Conservation (phyloP, 2,329 filamentous ascomycete species). For the Curvularia sp. region DNA sequence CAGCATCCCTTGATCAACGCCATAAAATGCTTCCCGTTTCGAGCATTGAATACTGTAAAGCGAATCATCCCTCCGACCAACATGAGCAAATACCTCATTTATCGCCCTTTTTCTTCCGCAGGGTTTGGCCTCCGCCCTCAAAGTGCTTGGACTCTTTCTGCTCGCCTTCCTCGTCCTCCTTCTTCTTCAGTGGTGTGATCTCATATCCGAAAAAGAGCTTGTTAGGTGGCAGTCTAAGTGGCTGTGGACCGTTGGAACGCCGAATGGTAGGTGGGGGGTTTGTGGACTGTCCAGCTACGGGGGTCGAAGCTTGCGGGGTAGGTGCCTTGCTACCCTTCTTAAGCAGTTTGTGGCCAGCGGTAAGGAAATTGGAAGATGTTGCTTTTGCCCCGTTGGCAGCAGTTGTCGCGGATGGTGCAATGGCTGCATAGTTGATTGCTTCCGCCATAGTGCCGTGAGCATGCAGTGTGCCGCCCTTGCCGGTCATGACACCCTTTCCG, state of each 20-base stretch:
- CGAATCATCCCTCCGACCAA: not conserved
- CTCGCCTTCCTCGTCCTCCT: slow-evolving; percentile 64
- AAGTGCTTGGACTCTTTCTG: slow-evolving; percentile 72
- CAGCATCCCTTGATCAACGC: slow-evolving; percentile 27
- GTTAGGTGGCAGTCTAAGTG: slow-evolving; percentile 81
- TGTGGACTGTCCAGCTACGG: slow-evolving; percentile 64
- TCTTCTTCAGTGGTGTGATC: slow-evolving; percentile 84
- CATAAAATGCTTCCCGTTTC: slow-evolving; percentile 28
- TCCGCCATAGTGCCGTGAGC: slow-evolving; percentile 94
- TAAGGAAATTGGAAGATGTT: slow-evolving; percentile 77
- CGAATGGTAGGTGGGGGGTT: slow-evolving; percentile 52
- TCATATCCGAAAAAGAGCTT: slow-evolving; percentile 98
- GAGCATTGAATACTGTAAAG: not conserved
- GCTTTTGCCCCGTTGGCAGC: slow-evolving; percentile 68
- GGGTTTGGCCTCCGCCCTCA: slow-evolving; percentile 81
- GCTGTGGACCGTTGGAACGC: slow-evolving; percentile 79
- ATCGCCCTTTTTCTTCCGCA: slow-evolving; percentile 74
- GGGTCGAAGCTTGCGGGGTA: slow-evolving; percentile 66
- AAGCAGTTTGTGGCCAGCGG: slow-evolving; percentile 80
- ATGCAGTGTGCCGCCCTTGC: slow-evolving; percentile 75
- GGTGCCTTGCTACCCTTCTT: slow-evolving; percentile 82
- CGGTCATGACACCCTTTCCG: slow-evolving; percentile 66
- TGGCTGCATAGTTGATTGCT: slow-evolving; percentile 93
- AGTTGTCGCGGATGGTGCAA: slow-evolving; percentile 77
- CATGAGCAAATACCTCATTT: slow-evolving; percentile 30